Conservation (phyloP, 2,329 filamentous ascomycete species). For the Amauroascus verrucosus region DNA sequence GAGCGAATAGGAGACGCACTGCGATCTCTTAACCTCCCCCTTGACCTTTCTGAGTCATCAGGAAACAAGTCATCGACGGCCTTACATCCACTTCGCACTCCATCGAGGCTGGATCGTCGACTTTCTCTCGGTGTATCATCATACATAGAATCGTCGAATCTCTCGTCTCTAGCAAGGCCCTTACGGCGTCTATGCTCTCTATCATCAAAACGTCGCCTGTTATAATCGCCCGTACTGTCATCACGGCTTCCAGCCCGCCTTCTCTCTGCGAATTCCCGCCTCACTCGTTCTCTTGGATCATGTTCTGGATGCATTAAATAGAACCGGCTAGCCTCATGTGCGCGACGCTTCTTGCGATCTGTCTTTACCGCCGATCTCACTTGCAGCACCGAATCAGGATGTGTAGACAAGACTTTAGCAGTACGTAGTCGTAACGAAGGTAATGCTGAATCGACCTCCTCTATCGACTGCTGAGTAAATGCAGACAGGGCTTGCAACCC, state of each 20-base stretch:
- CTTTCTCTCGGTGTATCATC: constrained; percentile 50
- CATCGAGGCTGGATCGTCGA: constrained; percentile 18
- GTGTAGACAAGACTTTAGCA: constrained; percentile 58
- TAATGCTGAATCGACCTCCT: constrained; percentile 30
- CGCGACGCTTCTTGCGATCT: constrained; percentile 71
- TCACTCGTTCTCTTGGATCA: constrained; percentile 64
- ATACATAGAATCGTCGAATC: constrained; percentile 70
- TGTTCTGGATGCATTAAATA: constrained; percentile 87
- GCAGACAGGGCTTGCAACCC: constrained; percentile 46
- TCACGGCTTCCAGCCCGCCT: constrained; percentile 30
- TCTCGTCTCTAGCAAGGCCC: constrained; percentile 42
- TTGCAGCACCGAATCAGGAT: constrained; percentile 58
- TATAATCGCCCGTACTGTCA: constrained; percentile 35
- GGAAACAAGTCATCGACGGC: constrained; percentile 31
- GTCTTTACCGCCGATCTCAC: constrained; percentile 62
- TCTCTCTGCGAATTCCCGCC: constrained; percentile 43
- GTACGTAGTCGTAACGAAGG: constrained; percentile 54
- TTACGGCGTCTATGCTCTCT: constrained; percentile 41
- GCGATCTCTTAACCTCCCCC: constrained; percentile 47
- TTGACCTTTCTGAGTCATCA: constrained; percentile 23
- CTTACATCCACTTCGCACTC: constrained; percentile 24
- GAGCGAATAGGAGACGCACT: constrained; percentile 52
- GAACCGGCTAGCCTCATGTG: constrained; percentile 73
- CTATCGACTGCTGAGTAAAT: constrained; percentile 33
- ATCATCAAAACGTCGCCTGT: constrained; percentile 51